Base-by-base conservation (phyloP, 805 yeast species). In the Wickerhamiella vanderwaltii region DNA sequence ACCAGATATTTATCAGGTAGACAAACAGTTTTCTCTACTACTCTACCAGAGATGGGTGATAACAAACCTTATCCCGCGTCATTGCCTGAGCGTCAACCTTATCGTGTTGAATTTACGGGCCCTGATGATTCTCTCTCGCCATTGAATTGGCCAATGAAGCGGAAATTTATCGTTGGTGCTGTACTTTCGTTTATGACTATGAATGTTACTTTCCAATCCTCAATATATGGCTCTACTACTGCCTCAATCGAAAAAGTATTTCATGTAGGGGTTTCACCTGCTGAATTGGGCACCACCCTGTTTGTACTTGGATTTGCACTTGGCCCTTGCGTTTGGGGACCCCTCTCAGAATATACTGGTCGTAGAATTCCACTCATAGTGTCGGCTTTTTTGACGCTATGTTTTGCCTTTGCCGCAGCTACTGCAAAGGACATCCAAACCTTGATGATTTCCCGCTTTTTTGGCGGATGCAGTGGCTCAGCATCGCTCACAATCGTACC, bases 241-340 rank as follows among this genome's bases (percentile, higher is more conserved):
- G 23, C 13, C n/a, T 33, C n/a, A 4, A 15, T 37, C n/a, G 29
- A 28, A 23, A 15, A 19, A 11, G 60, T 68, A 29, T 87, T 60
- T 59, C 72, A 72, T 45, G 75, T 87, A 36, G 78, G 81, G 31
- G 47, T 53, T 5, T 80, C 75, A 7, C 86, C 77, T n/a, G 79
- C 80, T 9, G 71, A 82, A 17, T 66, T 88, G 35, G 81, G 84
- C 43, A 71, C 85, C 7, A 76, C 95, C 0, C 66, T 87, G 19
- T 87, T 74, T 53, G 95, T 87, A n/a, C 60, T 85, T 32, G 97
- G 96, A 9, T 88, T 86, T 61, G 96, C 95, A 1, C 71, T 85
- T 1, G 95, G 96, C 15, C 97, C 97, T 3, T 66, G 87, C 39
- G 54, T 84, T 26, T 87, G 91, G 85, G 95, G 91, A 19, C 95